A percentile compares a stretch with the other conserved stretches of the same genome.
Conservation (phyloP, 2,329 filamentous ascomycete species). For the Tolypocladium tropicale region DNA sequence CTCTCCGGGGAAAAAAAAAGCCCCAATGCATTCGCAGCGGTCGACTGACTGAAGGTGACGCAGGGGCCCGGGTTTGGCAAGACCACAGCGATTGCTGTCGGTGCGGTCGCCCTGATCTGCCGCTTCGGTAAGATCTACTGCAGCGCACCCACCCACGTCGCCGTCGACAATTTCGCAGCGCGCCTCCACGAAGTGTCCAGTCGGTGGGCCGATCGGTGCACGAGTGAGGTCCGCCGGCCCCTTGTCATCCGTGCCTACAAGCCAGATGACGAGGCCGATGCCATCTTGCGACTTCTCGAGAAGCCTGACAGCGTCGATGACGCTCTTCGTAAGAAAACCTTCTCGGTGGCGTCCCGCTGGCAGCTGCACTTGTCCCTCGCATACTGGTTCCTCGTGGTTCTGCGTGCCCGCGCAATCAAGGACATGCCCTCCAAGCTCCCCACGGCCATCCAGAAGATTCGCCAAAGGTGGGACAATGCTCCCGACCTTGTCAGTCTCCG, state of each 20-base stretch:
- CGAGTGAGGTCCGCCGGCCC: too few species aligned
- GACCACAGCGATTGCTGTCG: not conserved
- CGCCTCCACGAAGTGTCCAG: not conserved
- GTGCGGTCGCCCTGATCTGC: not conserved
- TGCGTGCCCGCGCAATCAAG: not conserved
- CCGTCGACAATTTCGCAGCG: not conserved
- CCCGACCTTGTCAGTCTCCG: not conserved
- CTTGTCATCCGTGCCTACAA: not conserved
- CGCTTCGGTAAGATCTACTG: not conserved
- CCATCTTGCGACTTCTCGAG: not conserved
- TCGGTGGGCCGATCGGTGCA: not conserved
- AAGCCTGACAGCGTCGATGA: not conserved
- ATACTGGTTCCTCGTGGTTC: not conserved
- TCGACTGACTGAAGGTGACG: not conserved
- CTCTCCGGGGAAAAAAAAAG: too few species aligned
- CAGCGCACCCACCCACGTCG: not conserved
- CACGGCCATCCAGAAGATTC: not conserved
- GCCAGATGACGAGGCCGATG: not conserved
- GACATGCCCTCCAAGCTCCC: not conserved
- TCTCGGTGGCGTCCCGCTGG: not conserved
- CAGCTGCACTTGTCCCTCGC: not conserved
- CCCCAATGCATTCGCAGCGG: not conserved
- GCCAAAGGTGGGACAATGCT: not conserved
- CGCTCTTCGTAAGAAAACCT: not conserved
- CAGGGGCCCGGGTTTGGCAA: not conserved